phyloP scores from a whole-genome alignment of 805 yeast genomes.

The Barnettozyma sucrosica region DNA sequence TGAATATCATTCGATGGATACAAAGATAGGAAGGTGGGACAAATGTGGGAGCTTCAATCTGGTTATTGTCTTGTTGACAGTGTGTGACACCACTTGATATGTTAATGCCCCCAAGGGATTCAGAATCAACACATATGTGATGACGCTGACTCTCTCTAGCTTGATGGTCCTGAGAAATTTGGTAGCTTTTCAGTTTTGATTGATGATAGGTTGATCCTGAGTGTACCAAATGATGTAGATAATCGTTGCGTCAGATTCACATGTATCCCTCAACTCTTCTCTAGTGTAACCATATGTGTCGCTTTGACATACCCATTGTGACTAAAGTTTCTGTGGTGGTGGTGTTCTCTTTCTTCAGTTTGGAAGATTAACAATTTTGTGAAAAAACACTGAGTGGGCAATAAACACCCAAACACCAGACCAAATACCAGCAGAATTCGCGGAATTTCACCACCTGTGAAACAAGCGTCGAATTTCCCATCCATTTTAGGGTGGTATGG shows the following conservation, averaged over 20 bases:
- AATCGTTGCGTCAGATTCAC: background rate
- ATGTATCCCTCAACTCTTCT: background rate
- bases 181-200: background rate
- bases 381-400: slow-evolving; percentile 8
- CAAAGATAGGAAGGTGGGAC: background rate
- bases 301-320: slow-evolving; percentile 27
- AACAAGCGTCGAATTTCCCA: background rate
- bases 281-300: background rate
- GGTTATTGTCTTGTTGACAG: too few species aligned
- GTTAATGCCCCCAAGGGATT: too few species aligned
- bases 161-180: background rate
- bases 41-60: too few species aligned
- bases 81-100: too few species aligned
- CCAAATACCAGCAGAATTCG: slow-evolving; percentile 1
- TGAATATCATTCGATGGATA: background rate
- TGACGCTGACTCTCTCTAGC: too few species aligned
- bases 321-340: slow-evolving; percentile 23
- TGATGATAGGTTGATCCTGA: background rate
- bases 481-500: background rate
- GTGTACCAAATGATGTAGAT: background rate
- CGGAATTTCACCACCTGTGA: background rate
- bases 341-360: slow-evolving; percentile 5
- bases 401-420: slow-evolving; percentile 6
- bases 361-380: slow-evolving; percentile 20
- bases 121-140: too few species aligned